Conservation (phyloP, 202 grass and related monocot species). For the Schoenoplectus tabernaemontani region DNA sequence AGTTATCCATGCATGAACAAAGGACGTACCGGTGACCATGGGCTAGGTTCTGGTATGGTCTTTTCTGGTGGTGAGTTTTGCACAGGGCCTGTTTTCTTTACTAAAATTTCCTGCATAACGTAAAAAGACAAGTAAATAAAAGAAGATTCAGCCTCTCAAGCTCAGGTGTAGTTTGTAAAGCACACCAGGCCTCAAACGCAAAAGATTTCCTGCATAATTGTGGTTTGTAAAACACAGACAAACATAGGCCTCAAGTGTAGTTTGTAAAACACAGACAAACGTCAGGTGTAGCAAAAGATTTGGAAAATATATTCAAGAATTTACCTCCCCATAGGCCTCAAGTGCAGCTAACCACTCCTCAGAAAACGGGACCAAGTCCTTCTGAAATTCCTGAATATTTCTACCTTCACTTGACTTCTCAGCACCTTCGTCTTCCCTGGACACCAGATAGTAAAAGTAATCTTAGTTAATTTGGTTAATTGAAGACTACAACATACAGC, state of each 20-base stretch:
- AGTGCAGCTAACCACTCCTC: constrained; percentile 85
- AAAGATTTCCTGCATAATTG: background rate
- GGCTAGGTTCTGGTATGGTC: constrained; percentile 48
- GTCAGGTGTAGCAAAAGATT: background rate
- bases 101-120: constrained; percentile 71
- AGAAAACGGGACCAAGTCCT: constrained; percentile 53
- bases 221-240: too few species aligned
- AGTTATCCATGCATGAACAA: background rate
- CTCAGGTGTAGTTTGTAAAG: background rate
- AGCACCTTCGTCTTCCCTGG: constrained; percentile 18
- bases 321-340: constrained; percentile 70
- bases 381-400: constrained; percentile 32
- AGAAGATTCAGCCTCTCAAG: constrained; percentile 39
- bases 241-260: too few species aligned
- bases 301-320: background rate
- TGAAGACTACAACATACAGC: background rate
- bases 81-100: constrained; percentile 65
- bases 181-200: too few species aligned
- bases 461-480: background rate
- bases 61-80: constrained; percentile 91
- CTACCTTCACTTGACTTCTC: constrained; percentile 18
- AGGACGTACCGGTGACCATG: constrained; percentile 78
- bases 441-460: constrained; percentile 30
- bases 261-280: background rate
- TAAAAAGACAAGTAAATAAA: constrained; percentile 55